Evolutionary conservation across 768 basidiomycete genomes (phyloP), one percentile per base, ranked within the genome.

Genomic region (Podaxis rugospora): DNA sequence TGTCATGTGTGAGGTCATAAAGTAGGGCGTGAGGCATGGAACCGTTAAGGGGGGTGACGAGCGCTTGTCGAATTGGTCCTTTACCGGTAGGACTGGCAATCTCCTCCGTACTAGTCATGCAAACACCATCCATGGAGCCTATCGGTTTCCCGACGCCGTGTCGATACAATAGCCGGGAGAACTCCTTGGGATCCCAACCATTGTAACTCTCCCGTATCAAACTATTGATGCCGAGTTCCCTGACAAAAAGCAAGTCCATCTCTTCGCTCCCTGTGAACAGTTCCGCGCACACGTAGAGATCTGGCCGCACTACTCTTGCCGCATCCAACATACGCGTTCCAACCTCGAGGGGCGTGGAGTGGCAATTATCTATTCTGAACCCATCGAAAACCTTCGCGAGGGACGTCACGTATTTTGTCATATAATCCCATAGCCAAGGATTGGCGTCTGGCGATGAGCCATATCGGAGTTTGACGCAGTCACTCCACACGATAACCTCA

Each of bases 381-480:
- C 97, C 97, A 62, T 98, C 90, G 70, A 98, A 99, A 6, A 83
- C 82, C 40, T 75, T 76, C 0, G 96, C 97, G 27, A 98, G 87
- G 7, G 80, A 80, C 52, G 80, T 81, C 59, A 95, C 92, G 66
- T 99, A 98, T 56, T 79, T 75, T 10, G 81, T 88, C 86, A 98
- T 98, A 74, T 94, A 88, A 36, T 83, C 71, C 97, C 97, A 99
- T 46, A 98, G 77, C 92, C 92, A 98, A 0, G 94, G 94, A 71
- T 95, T 97, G 64, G 88, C 88, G 0, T 82, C 76, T 1, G 90
- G 89, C 5, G 81, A 81, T 14, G 83, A 78, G 2, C 97, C 97
- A 68, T 97, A 99, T 36, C 97, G 93, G 47, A 98, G 83, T 71
- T 99, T 99, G 69, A 99, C 97, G 69, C 97, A 98, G 73, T 99